These are phyloP conservation scores for Nicotiana benthamiana DNA, from an alignment of 257 asterid species.

Conservation along the genomic window DNA sequence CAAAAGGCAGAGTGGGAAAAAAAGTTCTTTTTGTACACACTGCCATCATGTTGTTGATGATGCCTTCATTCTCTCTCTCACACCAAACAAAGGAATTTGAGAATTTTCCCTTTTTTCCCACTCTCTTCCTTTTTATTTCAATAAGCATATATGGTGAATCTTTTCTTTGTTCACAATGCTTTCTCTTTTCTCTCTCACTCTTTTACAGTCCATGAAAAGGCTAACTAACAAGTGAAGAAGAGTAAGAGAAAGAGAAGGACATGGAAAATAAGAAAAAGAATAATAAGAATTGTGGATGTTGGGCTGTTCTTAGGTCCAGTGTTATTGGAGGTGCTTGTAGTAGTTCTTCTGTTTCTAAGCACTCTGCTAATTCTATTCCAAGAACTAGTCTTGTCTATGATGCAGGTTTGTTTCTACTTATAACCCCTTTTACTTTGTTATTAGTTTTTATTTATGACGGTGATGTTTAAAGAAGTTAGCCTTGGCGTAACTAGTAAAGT, in stretches of 20 bases:
- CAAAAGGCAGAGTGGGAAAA: constrained; percentile 36
- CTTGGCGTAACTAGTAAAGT: too few species aligned
- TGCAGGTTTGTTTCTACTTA: constrained; percentile 39
- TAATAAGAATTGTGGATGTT: constrained; percentile 67
- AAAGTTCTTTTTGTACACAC: constrained; percentile 77
- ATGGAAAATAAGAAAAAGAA: constrained; percentile 18
- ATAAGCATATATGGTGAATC: constrained; percentile 24
- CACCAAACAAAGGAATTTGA: constrained; percentile 5
- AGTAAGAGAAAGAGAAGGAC: constrained; percentile 18
- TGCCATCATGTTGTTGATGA: constrained; percentile 54
- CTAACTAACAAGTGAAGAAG: too few species aligned
- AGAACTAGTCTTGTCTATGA: constrained; percentile 86
- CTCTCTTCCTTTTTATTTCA: constrained; percentile 8
- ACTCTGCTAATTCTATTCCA: constrained; percentile 45
- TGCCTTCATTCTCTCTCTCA: constrained; percentile 40
- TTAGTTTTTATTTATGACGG: too few species aligned
- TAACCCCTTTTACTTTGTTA: neutral
- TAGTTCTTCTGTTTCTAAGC: constrained; percentile 45
- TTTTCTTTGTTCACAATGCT: constrained; percentile 15
- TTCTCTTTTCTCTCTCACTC: constrained; percentile 16
- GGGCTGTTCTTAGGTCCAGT: constrained; percentile 58
- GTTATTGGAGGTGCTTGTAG: constrained; percentile 44
- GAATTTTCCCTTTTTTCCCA: neutral
- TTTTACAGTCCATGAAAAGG: constrained; percentile 35
- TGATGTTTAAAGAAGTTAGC: too few species aligned